A percentile compares a stretch with the other conserved stretches of the same genome.
These are phyloP conservation scores for Rhizomucor miehei DNA, from an alignment of 371 early-diverging fungal genomes.

Conservation along the genomic window DNA sequence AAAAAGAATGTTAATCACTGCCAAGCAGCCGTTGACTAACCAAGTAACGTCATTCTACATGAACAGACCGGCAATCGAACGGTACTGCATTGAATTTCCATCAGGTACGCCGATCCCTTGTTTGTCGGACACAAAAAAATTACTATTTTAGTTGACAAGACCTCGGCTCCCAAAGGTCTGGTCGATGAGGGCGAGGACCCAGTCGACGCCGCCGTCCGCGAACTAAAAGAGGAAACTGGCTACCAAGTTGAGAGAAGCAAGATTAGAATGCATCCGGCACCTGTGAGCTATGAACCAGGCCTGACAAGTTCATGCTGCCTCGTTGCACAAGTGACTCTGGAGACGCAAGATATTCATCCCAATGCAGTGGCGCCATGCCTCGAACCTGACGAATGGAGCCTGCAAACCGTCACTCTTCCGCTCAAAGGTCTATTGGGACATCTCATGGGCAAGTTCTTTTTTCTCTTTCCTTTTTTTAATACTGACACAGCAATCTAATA, in stretches of 20 bases:
- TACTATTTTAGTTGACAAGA: not conserved
- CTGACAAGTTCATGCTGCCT: slow-evolving; percentile 53
- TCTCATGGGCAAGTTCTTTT: slow-evolving; percentile 32
- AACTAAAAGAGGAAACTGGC: slow-evolving; percentile 64
- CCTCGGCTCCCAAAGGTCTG: slow-evolving; percentile 30
- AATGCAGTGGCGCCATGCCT: slow-evolving; percentile 19
- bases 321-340: slow-evolving; percentile 30
- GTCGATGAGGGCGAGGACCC: slow-evolving; percentile 51
- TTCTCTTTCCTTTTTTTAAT: not conserved
- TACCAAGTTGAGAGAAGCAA: slow-evolving; percentile 21
- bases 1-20: too few species aligned
- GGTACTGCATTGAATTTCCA: slow-evolving; percentile 61
- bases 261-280: slow-evolving; percentile 12
- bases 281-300: slow-evolving; percentile 61
- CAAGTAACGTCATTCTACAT: not conserved
- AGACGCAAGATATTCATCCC: slow-evolving; percentile 11
- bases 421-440: slow-evolving; percentile 26
- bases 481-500: not conserved
- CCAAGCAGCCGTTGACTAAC: not conserved
- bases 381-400: slow-evolving; percentile 59
- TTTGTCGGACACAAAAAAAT: not conserved
- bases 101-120: slow-evolving; percentile 37
- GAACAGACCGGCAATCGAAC: slow-evolving; percentile 51
- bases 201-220: slow-evolving; percentile 49
- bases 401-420: slow-evolving; percentile 44